Percentiles rank a stretch among this genome's conserved stretches.
These are phyloP conservation scores for Ustilago nuda DNA, from an alignment of 1,284 basidiomycete species.

Conservation along the genomic window DNA sequence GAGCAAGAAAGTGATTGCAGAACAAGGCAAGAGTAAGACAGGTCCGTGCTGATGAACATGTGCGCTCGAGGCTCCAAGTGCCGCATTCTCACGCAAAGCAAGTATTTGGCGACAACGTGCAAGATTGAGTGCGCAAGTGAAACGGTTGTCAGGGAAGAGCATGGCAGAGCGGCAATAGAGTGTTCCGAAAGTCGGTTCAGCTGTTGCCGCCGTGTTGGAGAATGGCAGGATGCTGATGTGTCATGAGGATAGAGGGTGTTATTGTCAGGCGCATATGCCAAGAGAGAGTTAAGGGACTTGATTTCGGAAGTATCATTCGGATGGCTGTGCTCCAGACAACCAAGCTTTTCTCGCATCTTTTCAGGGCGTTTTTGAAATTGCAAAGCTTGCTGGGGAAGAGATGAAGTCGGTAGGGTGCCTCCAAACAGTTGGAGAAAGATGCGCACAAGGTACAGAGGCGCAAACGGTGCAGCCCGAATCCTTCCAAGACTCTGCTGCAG, in stretches of 20 bases:
- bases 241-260: background rate
- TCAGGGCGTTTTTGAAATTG: conserved; percentile 10
- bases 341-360: background rate
- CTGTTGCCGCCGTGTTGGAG: conserved; percentile 10
- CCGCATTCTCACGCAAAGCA: background rate
- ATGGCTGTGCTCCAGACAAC: conserved; percentile 15
- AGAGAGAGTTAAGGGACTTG: conserved; percentile 11
- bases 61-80: background rate
- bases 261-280: background rate
- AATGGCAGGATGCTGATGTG: background rate
- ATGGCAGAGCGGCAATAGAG: conserved; percentile 6
- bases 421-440: conserved; percentile 15
- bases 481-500: background rate
- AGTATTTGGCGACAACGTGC: background rate
- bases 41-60: background rate
- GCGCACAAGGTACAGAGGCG: conserved; percentile 2
- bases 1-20: conserved; percentile 6
- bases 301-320: conserved; percentile 34
- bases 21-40: background rate
- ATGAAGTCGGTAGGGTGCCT: conserved; percentile 13
- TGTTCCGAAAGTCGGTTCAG: conserved; percentile 19
- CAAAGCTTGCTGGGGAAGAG: background rate
- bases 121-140: conserved; percentile 11
- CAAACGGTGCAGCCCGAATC: conserved; percentile 9
- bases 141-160: conserved; percentile 1